These are phyloP conservation scores for Rehmannia glutinosa DNA, from an alignment of 257 asterid species.

Conservation along the genomic window DNA sequence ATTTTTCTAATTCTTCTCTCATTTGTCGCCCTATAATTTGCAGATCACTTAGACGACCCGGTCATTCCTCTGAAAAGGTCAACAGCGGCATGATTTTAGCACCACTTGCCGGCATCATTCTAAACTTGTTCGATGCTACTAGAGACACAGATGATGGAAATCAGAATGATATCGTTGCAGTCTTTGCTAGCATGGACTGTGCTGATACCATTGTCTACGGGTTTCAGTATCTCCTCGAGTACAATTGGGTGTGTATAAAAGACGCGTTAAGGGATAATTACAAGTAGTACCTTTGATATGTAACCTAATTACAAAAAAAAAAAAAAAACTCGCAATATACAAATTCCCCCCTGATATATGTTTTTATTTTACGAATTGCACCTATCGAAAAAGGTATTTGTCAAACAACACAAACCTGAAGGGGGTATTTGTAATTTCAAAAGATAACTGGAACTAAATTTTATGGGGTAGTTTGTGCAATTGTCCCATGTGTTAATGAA, in stretches of 20 bases:
- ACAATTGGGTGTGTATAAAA: constrained; percentile 65
- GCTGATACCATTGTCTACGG: constrained; percentile 71
- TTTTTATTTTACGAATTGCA: too few species aligned
- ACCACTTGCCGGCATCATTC: constrained; percentile 87
- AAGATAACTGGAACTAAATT: too few species aligned
- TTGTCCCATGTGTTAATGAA: too few species aligned
- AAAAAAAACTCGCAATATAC: too few species aligned
- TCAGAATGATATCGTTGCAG: constrained; percentile 59
- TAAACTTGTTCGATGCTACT: constrained; percentile 65
- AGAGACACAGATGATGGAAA: constrained; percentile 25
- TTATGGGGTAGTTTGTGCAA: too few species aligned
- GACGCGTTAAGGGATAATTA: neutral
- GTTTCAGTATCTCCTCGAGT: constrained; percentile 66
- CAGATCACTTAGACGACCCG: constrained; percentile 75
- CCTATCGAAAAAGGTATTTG: too few species aligned
- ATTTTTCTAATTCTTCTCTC: too few species aligned
- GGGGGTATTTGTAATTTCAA: too few species aligned
- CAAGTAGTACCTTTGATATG: neutral
- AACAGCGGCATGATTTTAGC: constrained; percentile 81
- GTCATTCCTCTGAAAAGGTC: constrained; percentile 70
- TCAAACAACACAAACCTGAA: too few species aligned
- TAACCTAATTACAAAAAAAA: neutral
- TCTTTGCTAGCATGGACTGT: constrained; percentile 88
- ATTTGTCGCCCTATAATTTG: constrained; percentile 2
- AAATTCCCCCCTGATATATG: too few species aligned